A percentile compares a stretch with the other conserved stretches of the same genome.
Evolutionary conservation across 192 early-diverging fungal genomes (phyloP).

Genomic region (Coemansia sp.): DNA sequence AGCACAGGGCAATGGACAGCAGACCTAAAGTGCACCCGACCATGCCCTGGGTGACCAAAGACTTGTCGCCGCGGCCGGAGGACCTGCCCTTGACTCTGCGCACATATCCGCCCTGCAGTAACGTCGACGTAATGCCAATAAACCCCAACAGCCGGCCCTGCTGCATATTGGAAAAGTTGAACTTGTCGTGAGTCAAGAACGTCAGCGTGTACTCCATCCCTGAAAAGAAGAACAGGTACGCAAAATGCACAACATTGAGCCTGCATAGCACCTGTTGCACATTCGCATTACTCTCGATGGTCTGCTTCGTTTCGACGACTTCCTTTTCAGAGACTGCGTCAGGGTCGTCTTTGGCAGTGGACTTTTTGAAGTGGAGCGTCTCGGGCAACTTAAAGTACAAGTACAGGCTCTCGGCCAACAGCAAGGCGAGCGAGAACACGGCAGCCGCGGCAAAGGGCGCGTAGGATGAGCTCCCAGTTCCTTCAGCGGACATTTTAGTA

Average conservation of each 20-base stretch:
- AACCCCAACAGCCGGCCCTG: slow-evolving; percentile 88
- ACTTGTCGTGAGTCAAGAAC: slow-evolving; percentile 93
- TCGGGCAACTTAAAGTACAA: slow-evolving; percentile 78
- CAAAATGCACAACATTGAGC: slow-evolving; percentile 78
- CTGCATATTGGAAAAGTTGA: slow-evolving; percentile 79
- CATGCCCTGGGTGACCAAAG: slow-evolving; percentile 79
- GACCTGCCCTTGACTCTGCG: slow-evolving; percentile 68
- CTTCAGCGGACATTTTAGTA: neutral
- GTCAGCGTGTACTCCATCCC: slow-evolving; percentile 99
- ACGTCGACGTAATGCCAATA: slow-evolving; percentile 83
- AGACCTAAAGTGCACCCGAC: slow-evolving; percentile 66
- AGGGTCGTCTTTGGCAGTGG: neutral
- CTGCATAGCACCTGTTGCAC: slow-evolving; percentile 30
- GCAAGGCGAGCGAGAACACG: slow-evolving; percentile 78
- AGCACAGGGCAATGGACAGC: slow-evolving; percentile 57
- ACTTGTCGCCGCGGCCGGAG: slow-evolving; percentile 34
- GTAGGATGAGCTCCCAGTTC: slow-evolving; percentile 4
- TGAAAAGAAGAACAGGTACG: slow-evolving; percentile 89
- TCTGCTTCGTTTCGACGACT: neutral
- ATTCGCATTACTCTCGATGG: neutral
- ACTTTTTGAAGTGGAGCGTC: slow-evolving; percentile 50
- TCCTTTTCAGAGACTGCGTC: neutral
- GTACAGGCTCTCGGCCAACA: slow-evolving; percentile 80
- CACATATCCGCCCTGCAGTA: slow-evolving; percentile 94
- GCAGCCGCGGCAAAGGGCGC: slow-evolving; percentile 89